These are phyloP conservation scores for Suillus plorans DNA, from an alignment of 768 basidiomycete genomes.

Conservation along the genomic window DNA sequence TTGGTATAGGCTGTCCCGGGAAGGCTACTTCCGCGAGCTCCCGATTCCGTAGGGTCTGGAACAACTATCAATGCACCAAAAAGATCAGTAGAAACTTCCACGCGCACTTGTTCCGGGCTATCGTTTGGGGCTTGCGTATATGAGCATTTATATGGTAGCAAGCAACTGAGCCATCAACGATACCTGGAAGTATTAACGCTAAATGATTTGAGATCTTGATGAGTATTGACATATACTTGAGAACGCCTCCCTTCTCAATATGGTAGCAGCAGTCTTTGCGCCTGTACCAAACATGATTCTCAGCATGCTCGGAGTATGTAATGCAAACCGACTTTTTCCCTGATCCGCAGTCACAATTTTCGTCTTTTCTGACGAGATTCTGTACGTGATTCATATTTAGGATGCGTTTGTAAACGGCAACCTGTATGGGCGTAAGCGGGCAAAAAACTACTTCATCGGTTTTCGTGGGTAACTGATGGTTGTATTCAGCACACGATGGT, in stretches of 20 bases:
- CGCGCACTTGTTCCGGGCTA: constrained; percentile 61
- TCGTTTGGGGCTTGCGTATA: constrained; percentile 58
- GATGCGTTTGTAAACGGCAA: constrained; percentile 69
- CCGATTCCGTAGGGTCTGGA: constrained; percentile 53
- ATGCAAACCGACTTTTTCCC: constrained; percentile 44
- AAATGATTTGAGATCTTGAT: constrained; percentile 91
- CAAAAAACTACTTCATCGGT: constrained; percentile 93
- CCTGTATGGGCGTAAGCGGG: constrained; percentile 73
- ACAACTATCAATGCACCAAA: constrained; percentile 2
- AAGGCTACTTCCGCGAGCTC: constrained; percentile 64
- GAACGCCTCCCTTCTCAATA: constrained; percentile 49
- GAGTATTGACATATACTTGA: constrained; percentile 78
- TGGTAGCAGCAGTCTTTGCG: constrained; percentile 59
- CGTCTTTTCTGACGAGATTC: constrained; percentile 69
- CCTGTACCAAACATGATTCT: constrained; percentile 34
- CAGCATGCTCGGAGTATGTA: not conserved
- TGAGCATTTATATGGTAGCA: constrained; percentile 2
- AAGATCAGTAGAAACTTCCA: not conserved
- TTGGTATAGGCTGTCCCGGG: constrained; percentile 53
- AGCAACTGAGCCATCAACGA: constrained; percentile 7
- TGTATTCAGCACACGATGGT: not conserved
- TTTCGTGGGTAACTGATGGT: constrained; percentile 76
- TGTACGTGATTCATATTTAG: constrained; percentile 65
- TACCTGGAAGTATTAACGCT: constrained; percentile 81
- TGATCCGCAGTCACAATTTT: constrained; percentile 72